Evolutionary conservation across 164 flowering plant genomes (phyloP).

Genomic region (Aristolochia contorta): DNA sequence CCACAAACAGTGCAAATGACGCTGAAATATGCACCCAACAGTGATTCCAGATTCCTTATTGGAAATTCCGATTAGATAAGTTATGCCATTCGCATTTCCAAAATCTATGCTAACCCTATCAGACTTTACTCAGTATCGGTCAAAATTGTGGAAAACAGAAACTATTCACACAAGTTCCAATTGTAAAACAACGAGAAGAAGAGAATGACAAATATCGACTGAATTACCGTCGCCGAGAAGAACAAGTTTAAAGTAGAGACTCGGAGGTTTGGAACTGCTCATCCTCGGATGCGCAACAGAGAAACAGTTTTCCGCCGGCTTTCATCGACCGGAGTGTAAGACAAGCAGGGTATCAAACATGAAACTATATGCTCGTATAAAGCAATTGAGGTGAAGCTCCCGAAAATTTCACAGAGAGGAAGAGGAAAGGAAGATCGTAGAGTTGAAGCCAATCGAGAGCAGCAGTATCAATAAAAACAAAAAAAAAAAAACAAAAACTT

Average conservation of each 20-base stretch:
- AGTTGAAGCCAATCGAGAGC: too few relatives aligned
- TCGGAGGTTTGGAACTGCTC: conserved; percentile 9
- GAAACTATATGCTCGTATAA: too few relatives aligned
- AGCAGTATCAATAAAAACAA: too few relatives aligned
- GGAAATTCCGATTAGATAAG: neutral
- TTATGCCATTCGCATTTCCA: neutral
- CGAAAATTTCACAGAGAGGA: too few relatives aligned
- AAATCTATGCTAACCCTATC: neutral
- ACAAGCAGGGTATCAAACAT: too few relatives aligned
- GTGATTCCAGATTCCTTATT: neutral
- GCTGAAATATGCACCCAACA: neutral
- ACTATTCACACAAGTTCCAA: neutral
- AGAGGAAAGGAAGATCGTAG: too few relatives aligned
- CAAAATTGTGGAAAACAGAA: neutral
- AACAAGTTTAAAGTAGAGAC: conserved; percentile 14
- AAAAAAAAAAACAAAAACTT: too few relatives aligned
- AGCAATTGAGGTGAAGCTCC: too few relatives aligned
- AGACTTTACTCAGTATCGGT: neutral
- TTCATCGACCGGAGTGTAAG: too few relatives aligned
- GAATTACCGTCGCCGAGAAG: conserved; percentile 20
- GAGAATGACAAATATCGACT: neutral
- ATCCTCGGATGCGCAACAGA: neutral
- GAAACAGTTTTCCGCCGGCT: too few relatives aligned
- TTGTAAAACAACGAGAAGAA: neutral
- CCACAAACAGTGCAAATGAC: neutral